Evolutionary conservation across 2,329 filamentous ascomycete species (phyloP).

Genomic region (Colletotrichum higginsianum): DNA sequence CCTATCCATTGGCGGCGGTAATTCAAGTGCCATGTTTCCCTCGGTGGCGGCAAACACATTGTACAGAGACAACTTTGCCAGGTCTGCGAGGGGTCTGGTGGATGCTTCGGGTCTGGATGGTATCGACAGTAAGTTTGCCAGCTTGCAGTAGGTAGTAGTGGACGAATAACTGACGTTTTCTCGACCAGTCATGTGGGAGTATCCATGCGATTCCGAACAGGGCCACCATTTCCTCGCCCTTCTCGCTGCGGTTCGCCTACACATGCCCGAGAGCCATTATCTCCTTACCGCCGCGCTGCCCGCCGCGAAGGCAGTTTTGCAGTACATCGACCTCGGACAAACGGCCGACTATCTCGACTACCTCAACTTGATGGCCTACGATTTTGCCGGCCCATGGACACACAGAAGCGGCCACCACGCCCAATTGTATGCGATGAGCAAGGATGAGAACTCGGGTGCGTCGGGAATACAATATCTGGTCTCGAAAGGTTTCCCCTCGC

Average conservation of each 20-base stretch:
- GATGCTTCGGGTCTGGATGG: conserved; percentile 74
- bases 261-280: conserved; percentile 78
- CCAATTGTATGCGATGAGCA: conserved; percentile 76
- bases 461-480: conserved; percentile 77
- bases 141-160: neutral
- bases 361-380: conserved; percentile 86
- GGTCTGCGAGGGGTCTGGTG: conserved; percentile 76
- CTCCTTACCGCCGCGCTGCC: conserved; percentile 81
- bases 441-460: conserved; percentile 76
- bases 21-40: conserved; percentile 77
- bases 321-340: conserved; percentile 76
- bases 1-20: conserved; percentile 81
- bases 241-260: conserved; percentile 75
- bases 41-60: conserved; percentile 73
- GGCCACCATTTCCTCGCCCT: conserved; percentile 80
- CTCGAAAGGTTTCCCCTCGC: conserved; percentile 75
- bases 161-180: conserved; percentile 24
- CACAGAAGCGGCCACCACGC: conserved; percentile 80
- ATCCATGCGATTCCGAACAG: conserved; percentile 76
- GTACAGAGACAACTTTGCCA: conserved; percentile 78
- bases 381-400: conserved; percentile 82
- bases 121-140: conserved; percentile 75
- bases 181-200: conserved; percentile 82
- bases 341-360: conserved; percentile 79
- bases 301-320: conserved; percentile 75